These are phyloP conservation scores for Sarocladium kiliense DNA, from an alignment of 2,329 filamentous ascomycete genomes.

Conservation along the genomic window DNA sequence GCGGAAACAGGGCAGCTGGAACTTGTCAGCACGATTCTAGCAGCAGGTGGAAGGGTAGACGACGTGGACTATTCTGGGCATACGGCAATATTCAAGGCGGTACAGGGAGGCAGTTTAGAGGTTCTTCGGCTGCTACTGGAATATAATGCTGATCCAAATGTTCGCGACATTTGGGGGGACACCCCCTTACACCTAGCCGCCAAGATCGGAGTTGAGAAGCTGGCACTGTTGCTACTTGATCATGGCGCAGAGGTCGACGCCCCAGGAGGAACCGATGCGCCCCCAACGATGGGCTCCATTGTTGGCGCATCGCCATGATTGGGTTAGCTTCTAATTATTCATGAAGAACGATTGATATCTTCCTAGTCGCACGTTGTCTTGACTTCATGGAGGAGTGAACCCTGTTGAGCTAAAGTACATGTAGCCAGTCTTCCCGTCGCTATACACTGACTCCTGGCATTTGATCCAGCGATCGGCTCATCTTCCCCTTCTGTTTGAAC, in stretches of 20 bases:
- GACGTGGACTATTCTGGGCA: neutral
- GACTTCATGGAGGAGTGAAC: no score
- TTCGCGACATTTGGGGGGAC: neutral
- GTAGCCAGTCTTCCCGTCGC: no score
- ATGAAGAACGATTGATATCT: no score
- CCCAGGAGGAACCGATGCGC: neutral
- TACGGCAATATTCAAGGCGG: neutral
- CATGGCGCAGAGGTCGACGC: neutral
- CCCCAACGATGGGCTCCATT: neutral
- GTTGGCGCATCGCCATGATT: neutral
- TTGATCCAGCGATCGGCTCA: no score
- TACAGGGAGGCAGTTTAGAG: neutral
- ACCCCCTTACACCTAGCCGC: neutral
- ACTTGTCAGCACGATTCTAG: neutral
- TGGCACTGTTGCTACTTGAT: neutral
- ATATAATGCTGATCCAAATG: neutral
- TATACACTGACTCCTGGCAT: no score
- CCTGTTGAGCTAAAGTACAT: no score
- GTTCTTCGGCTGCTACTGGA: neutral
- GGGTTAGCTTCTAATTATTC: no score
- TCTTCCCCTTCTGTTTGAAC: no score
- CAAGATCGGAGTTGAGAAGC: neutral
- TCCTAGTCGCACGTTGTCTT: no score
- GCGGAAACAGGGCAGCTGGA: neutral
- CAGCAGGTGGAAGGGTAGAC: neutral